Evolutionary conservation across 1,139 yeast genomes (phyloP), one percentile per base, ranked within the genome.

Genomic region (Arxiozyma telluris): DNA sequence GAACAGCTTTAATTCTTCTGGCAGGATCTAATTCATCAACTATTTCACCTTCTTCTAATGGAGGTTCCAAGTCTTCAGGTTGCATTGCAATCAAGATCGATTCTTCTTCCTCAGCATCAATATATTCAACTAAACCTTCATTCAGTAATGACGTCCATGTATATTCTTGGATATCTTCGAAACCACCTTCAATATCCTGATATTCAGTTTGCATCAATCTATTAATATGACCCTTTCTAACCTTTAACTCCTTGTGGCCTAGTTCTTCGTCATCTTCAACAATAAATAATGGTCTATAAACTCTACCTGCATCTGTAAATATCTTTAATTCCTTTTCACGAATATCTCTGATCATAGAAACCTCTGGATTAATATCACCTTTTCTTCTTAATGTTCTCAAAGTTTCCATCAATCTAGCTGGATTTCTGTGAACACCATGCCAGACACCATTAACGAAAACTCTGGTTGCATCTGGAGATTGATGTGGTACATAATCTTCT

Each of bases 1-100:
- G 79, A 55, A 79, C 75, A 60, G 89, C 87, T 69, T 85, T 90
- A 66, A 93, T 87, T 74, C 98, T 84, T 71, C 85, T 84, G 41
- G 96, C 96, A 62, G 75, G 74, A 56, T 65, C 67, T 21, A 68
- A 41, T 44, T 76, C 77, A 50, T 75, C 72, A 43, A 76, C 41
- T 3, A 44, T 46, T 12, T 55, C 76, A 11, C 76, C 73, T 44
- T 79, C 80, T 61, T 78, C 76, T 51, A 80, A 76, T 58, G 80
- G 76, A 22, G 89, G 82, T 61, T 87, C 93, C 67, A 93, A 77
- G 73, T 93, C 99, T 71, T 93, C 98, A 2, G 96, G 96, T 25
- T 96, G 87, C 98, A 93, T 94, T 50, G 98, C 98, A 74, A 93
- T 93, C 90, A 94, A 85, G 55, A 90, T 88, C 0, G 98, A 90